Evolutionary conservation across 805 yeast genomes (phyloP).

Genomic region (Priceomyces medius): DNA sequence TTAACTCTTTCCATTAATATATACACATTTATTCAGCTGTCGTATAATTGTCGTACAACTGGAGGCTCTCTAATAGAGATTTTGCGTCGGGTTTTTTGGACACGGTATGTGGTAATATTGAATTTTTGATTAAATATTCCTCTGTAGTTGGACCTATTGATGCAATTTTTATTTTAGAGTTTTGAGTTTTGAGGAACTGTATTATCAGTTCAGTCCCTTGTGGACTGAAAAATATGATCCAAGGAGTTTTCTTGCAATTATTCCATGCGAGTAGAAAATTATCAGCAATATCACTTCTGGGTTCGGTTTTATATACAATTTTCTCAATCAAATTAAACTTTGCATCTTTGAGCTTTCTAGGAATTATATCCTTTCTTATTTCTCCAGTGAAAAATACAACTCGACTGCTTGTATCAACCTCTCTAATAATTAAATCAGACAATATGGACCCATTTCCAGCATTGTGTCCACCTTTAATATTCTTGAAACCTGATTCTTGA

Average conservation of each 20-base stretch:
- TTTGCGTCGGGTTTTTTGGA: conserved; percentile 72
- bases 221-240: conserved; percentile 90
- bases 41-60: too few relatives aligned
- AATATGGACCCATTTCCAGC: conserved; percentile 82
- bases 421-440: conserved; percentile 57
- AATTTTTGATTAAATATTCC: conserved; percentile 51
- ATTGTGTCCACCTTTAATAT: conserved; percentile 66
- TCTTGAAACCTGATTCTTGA: conserved; percentile 57
- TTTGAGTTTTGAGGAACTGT: conserved; percentile 26
- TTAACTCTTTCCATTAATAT: too few relatives aligned
- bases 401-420: conserved; percentile 29
- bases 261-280: conserved; percentile 25
- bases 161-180: conserved; percentile 50
- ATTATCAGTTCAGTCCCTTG: conserved; percentile 76
- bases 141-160: conserved; percentile 94
- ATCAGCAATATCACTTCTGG: conserved; percentile 45
- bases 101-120: conserved; percentile 59
- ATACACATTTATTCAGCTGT: too few relatives aligned
- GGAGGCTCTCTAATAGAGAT: conserved; percentile 38
- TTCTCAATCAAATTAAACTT: conserved; percentile 54
- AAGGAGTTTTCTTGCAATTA: conserved; percentile 27
- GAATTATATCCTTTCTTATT: conserved; percentile 77
- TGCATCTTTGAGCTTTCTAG: conserved; percentile 48
- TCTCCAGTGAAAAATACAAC: conserved; percentile 83
- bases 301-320: conserved; percentile 67